Conservation (phyloP, 129 eudicot genomes). For the Centaurea solstitialis region DNA sequence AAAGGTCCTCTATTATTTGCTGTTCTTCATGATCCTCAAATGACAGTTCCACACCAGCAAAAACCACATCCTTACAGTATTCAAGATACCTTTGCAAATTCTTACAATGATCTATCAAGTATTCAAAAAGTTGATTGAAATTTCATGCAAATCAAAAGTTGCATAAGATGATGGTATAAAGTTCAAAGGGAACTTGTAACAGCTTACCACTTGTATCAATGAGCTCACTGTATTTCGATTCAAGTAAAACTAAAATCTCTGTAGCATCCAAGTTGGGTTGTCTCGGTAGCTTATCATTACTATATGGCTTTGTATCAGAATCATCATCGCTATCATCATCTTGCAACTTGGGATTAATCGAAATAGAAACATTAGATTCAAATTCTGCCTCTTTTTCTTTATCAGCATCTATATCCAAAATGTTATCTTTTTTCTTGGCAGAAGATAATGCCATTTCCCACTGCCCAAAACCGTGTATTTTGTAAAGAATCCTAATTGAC, state of each 20-base stretch:
- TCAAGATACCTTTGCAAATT: slow-evolving; percentile 66
- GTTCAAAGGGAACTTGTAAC: neutral
- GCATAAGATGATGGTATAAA: neutral
- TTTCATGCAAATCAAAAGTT: neutral
- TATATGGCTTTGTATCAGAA: slow-evolving; percentile 1
- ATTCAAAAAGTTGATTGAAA: neutral
- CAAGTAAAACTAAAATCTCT: slow-evolving; percentile 51
- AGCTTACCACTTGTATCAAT: slow-evolving; percentile 54
- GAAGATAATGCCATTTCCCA: slow-evolving; percentile 65
- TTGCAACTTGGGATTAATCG: neutral
- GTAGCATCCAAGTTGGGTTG: slow-evolving; percentile 25
- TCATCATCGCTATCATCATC: slow-evolving; percentile 8
- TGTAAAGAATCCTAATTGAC: slow-evolving; percentile 59
- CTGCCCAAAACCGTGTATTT: slow-evolving; percentile 76
- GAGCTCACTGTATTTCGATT: slow-evolving; percentile 50
- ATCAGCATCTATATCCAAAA: neutral
- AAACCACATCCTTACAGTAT: slow-evolving; percentile 70
- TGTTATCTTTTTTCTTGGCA: slow-evolving; percentile 25
- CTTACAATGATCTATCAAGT: slow-evolving; percentile 49
- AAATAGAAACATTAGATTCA: neutral
- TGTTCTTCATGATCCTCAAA: slow-evolving; percentile 61
- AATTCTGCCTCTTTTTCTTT: neutral
- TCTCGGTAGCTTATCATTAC: neutral
- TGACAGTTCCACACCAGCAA: slow-evolving; percentile 61
- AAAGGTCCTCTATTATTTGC: slow-evolving; percentile 42